Conservation (phyloP, 2,329 filamentous ascomycete genomes). For the Lachnellula arida region DNA sequence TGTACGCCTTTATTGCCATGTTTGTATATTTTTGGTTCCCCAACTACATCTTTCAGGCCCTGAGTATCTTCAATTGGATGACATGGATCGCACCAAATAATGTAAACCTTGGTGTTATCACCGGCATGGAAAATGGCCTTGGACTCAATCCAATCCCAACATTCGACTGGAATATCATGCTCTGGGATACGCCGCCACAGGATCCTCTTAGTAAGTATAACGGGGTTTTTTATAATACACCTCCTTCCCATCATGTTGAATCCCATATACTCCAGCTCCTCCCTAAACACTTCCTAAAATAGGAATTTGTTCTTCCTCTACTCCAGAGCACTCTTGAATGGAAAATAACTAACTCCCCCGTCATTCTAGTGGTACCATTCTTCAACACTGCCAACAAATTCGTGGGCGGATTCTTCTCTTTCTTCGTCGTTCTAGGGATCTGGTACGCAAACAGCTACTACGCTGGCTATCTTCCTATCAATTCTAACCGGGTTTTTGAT, state of each 20-base stretch:
- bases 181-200: slow-evolving; percentile 3
- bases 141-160: slow-evolving; percentile 40
- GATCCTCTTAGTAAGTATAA: slow-evolving; percentile 48
- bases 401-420: slow-evolving; percentile 59
- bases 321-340: too few species aligned
- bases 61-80: slow-evolving; percentile 48
- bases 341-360: too few species aligned
- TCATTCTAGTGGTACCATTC: slow-evolving; percentile 54
- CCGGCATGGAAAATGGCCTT: slow-evolving; percentile 36
- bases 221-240: too few species aligned
- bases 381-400: slow-evolving; percentile 70
- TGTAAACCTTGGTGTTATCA: slow-evolving; percentile 34
- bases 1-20: slow-evolving; percentile 40
- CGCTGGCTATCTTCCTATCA: slow-evolving; percentile 60
- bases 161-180: slow-evolving; percentile 41
- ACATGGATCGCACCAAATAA: slow-evolving; percentile 48
- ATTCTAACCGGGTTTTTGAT: slow-evolving; percentile 66
- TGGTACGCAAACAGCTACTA: slow-evolving; percentile 65
- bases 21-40: slow-evolving; percentile 51
- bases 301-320: too few species aligned
- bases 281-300: too few species aligned
- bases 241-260: too few species aligned
- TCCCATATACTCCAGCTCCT: too few species aligned
- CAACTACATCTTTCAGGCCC: slow-evolving; percentile 43
- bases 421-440: slow-evolving; percentile 51